Base-by-base conservation (phyloP, 768 basidiomycete species). In the Agrocybe chaxingu region DNA sequence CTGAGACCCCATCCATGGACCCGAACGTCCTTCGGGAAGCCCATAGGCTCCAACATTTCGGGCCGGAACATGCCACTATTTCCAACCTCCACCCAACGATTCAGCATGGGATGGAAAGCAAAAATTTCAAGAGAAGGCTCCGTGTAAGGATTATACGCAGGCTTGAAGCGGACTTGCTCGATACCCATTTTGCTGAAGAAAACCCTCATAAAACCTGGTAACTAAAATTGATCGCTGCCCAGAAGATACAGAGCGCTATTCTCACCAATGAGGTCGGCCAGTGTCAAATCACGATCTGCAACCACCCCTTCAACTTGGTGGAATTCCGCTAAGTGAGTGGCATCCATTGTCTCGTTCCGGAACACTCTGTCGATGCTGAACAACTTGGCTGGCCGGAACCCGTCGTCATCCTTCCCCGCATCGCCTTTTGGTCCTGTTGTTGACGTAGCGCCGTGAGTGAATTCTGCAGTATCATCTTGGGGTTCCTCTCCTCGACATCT, bases 281-380 rank as follows among this genome's bases (percentile, higher is more conserved):
- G 74, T 1, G 96, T 98, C 52, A 99, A 71, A 44, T 85, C 84
- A 57, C 85, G 83, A 69, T 99, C 97, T 8, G 97, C 97, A 24
- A 99, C 93, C 41, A 99, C 97, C 45, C 97, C 97, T 68, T 99
- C 97, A n/a, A 99, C 97, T 70, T 99, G 97, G 66, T 98, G 96
- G 77, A 99, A 99, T 70, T 99, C 97, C 3, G 97, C 97, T 55
- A 99, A 63, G 76, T 99, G 97, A 12, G 97, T 99, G 40, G 94
- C 94, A 68, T 99, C 97, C 80, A 92, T 91, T 0, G 97, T 92
- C 70, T 99, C 97, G 61, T 99, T 99, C 65, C 97, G 79, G 85
- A 98, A 99, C 16, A 99, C 97, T 40, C 97, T 79, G 67, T 99
- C 97, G 57, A 99, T 98, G 58, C 90, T 93, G 81, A 98, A 99